Evolutionary conservation across 2,329 filamentous ascomycete genomes (phyloP).

Genomic region (Stachybotrys echinatus): DNA sequence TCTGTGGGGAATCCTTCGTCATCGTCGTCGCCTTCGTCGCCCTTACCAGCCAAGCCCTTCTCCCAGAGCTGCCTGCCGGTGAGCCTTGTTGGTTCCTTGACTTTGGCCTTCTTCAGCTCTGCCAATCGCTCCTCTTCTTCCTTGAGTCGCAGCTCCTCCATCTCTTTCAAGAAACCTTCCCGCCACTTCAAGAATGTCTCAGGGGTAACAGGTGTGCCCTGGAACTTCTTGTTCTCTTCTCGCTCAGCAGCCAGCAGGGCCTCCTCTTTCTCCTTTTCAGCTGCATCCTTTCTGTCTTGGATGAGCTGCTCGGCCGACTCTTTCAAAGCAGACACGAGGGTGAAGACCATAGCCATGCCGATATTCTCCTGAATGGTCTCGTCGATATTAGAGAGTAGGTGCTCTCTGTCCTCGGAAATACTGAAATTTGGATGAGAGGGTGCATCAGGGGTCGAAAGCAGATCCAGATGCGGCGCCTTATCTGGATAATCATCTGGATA

Average conservation of each 20-base stretch:
- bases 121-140: slow-evolving; percentile 75
- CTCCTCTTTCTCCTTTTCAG: slow-evolving; percentile 53
- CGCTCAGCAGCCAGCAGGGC: slow-evolving; percentile 59
- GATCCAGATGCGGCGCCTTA: slow-evolving; percentile 74
- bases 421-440: slow-evolving; percentile 68
- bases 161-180: slow-evolving; percentile 70
- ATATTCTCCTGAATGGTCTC: slow-evolving; percentile 85
- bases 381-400: slow-evolving; percentile 64
- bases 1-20: slow-evolving; percentile 54
- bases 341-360: slow-evolving; percentile 97
- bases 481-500: slow-evolving; percentile 93
- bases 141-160: slow-evolving; percentile 64
- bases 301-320: slow-evolving; percentile 87
- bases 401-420: slow-evolving; percentile 71
- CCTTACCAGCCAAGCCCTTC: slow-evolving; percentile 62
- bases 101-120: slow-evolving; percentile 73
- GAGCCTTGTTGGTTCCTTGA: slow-evolving; percentile 68
- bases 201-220: slow-evolving; percentile 81
- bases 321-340: slow-evolving; percentile 80
- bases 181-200: slow-evolving; percentile 85
- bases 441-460: slow-evolving; percentile 68
- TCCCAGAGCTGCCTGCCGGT: slow-evolving; percentile 77
- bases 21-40: slow-evolving; percentile 61
- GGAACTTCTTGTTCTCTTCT: slow-evolving; percentile 95
- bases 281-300: slow-evolving; percentile 62